phyloP scores from a whole-genome alignment of 2,329 filamentous ascomycete species.

The Scedosporium apiospermum region DNA sequence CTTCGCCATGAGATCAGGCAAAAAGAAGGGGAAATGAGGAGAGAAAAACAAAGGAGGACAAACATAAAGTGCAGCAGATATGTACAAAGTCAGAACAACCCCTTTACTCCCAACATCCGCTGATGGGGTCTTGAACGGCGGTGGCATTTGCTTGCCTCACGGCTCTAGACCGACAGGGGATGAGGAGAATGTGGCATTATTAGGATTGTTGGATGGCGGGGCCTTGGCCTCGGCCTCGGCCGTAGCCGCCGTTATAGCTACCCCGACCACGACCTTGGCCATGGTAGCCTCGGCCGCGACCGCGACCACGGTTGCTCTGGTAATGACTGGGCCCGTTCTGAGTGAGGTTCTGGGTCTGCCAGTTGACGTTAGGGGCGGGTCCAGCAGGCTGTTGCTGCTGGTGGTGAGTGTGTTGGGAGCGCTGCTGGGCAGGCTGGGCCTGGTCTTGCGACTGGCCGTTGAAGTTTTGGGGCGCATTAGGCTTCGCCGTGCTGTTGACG shows the following conservation, averaged over 20 bases:
- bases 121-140: too few species aligned
- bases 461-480: slow-evolving; percentile 3
- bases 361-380: slow-evolving; percentile 19
- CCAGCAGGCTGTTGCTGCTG: slow-evolving; percentile 13
- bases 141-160: too few species aligned
- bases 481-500: slow-evolving; percentile 13
- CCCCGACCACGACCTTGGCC: slow-evolving; percentile 12
- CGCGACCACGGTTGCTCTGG: slow-evolving; percentile 21
- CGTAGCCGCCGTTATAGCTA: slow-evolving; percentile 11
- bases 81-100: not conserved
- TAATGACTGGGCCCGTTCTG: slow-evolving; percentile 17
- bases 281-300: slow-evolving; percentile 15
- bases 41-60: not conserved
- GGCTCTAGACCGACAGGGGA: not conserved
- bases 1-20: not conserved
- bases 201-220: slow-evolving; percentile 22
- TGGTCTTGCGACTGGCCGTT: slow-evolving; percentile 14
- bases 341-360: slow-evolving; percentile 13
- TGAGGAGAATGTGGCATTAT: not conserved
- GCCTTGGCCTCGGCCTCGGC: slow-evolving; percentile 13
- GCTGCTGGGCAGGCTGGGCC: slow-evolving; percentile 18
- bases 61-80: not conserved
- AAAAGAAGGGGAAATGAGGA: not conserved
- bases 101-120: not conserved
- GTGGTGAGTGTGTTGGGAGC: slow-evolving; percentile 9